Conservation (phyloP, 345 rosid genomes). For the Punica granatum region DNA sequence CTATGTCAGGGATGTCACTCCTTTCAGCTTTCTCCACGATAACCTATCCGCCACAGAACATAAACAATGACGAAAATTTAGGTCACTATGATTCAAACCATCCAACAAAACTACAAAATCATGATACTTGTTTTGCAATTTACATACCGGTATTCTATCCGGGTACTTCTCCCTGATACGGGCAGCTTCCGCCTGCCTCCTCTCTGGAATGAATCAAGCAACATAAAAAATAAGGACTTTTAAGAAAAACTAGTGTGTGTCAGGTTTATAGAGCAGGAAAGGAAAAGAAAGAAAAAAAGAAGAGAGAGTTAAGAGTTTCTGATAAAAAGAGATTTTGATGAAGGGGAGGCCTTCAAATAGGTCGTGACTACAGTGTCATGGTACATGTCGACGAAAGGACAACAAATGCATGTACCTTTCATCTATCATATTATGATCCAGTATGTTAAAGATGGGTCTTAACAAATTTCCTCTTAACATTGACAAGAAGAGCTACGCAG, state of each 20-base stretch:
- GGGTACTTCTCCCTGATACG: constrained; percentile 68
- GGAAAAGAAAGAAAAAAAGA: background rate
- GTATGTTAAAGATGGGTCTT: too few species aligned
- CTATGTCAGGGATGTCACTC: constrained; percentile 41
- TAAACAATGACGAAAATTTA: background rate
- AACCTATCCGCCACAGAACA: constrained; percentile 17
- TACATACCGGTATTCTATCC: constrained; percentile 62
- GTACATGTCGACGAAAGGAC: background rate
- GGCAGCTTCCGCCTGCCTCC: constrained; percentile 62
- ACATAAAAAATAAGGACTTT: background rate
- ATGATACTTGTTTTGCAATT: background rate
- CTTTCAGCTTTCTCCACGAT: constrained; percentile 48
- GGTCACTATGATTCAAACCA: background rate
- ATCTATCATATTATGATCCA: background rate
- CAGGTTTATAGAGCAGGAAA: background rate
- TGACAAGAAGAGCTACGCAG: too few species aligned
- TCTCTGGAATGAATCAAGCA: constrained; percentile 25
- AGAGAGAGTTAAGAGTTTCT: too few species aligned
- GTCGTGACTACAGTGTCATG: background rate
- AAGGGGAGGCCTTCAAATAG: background rate
- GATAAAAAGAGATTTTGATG: background rate
- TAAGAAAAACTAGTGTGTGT: too few species aligned
- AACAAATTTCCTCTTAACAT: too few species aligned
- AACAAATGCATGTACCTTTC: background rate
- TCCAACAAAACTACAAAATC: background rate